Evolutionary conservation across 2,329 filamentous ascomycete genomes (phyloP).

Genomic region (Fusarium xyrophilum): DNA sequence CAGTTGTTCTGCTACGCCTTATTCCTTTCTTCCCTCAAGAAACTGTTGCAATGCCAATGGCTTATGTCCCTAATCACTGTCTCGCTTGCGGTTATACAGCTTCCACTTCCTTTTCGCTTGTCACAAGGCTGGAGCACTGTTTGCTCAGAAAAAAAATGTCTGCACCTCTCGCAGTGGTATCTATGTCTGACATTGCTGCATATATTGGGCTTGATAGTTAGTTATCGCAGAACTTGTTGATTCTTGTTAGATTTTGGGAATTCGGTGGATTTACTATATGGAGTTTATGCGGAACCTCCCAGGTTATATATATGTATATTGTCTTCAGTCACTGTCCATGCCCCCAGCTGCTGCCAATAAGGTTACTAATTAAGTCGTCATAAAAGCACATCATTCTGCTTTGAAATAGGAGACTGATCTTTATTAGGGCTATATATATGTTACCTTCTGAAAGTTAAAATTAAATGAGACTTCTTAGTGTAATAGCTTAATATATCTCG

Average conservation of each 20-base stretch:
- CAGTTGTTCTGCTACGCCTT: neutral
- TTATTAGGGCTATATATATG: too few species aligned
- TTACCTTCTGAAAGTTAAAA: too few species aligned
- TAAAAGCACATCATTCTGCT: too few species aligned
- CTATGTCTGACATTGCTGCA: neutral
- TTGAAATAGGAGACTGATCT: too few species aligned
- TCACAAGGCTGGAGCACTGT: neutral
- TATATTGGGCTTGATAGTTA: too few species aligned
- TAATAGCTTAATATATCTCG: too few species aligned
- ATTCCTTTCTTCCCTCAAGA: neutral
- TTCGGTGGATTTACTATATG: neutral
- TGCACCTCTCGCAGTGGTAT: neutral
- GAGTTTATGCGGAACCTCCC: too few species aligned
- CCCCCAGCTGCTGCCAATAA: too few species aligned
- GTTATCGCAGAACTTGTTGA: neutral
- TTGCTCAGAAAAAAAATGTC: neutral
- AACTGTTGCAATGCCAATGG: neutral
- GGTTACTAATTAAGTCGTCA: too few species aligned
- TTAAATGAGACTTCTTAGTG: too few species aligned
- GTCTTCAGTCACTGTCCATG: neutral
- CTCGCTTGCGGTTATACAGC: neutral
- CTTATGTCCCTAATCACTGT: accelerated
- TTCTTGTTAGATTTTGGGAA: neutral
- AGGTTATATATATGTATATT: neutral
- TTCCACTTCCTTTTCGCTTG: neutral